Evolutionary conservation across 768 basidiomycete genomes (phyloP), one percentile per base, ranked within the genome.

Genomic region (Cystofilobasidium capitatum): DNA sequence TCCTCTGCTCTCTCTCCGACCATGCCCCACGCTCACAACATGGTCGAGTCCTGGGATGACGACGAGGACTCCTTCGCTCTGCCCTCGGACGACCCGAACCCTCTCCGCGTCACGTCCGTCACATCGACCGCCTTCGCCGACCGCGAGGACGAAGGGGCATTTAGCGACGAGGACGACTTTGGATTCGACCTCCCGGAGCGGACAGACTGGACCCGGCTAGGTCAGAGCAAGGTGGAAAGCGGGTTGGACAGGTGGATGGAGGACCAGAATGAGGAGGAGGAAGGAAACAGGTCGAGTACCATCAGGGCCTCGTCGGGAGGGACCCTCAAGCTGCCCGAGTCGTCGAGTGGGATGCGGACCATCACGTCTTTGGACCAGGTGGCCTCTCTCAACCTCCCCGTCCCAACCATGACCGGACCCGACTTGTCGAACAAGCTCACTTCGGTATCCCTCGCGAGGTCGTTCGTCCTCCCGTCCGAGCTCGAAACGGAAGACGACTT

Each of bases 401-500:
- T 24, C 1, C 47, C 47, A 5, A 49, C 47, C 7, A 49, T 10
- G 3, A n/a, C 47, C 1, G 20, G 2, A 9, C 20, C 22, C 47
- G 14, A 9, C 47, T 49, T 55, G 51, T 55, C 51, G 8, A 9
- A 13, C 29, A 55, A 55, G 51, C 64, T 65, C 16, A 31, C 44
- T 14, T 42, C 45, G 16, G 42, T 26, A 17, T 58, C 65, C 14
- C 58, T 58, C 35, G 29, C 37, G 16, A 35, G 33, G 35, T 51
- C 58, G 35, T 66, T 60, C 36, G 47, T 37, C 9, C 58, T 60
- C 40, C 40, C 65, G 3, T 44, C 63, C 33, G 86, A 86, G 63
- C 88, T 90, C 71, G 89, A 91, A 72, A 85, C 90, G 70, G 89
- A 92, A 76, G 85, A 86, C 71, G 90, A 82, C 62, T 89, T 91